phyloP scores from a whole-genome alignment of 1,284 basidiomycete genomes.

The Boletellus deceptivus region DNA sequence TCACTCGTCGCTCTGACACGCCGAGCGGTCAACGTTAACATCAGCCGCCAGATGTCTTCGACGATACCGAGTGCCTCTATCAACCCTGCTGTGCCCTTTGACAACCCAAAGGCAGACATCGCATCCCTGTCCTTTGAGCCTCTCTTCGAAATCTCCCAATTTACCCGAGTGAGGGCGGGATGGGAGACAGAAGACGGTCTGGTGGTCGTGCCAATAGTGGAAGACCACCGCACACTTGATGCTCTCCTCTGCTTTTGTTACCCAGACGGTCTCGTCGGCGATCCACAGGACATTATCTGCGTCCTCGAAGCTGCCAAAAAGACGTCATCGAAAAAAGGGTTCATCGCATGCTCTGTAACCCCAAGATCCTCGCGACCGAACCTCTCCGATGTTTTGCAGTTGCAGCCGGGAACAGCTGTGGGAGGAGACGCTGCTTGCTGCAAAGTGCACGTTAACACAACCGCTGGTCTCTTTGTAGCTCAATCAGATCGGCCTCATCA shows the following conservation, averaged over 20 bases:
- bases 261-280: slow-evolving; percentile 21
- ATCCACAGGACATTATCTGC: slow-evolving; percentile 12
- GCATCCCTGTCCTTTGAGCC: slow-evolving; percentile 41
- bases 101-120: slow-evolving; percentile 17
- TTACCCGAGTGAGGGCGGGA: slow-evolving; percentile 9
- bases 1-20: too few species aligned
- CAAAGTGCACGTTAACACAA: slow-evolving; percentile 14
- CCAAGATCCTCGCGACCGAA: slow-evolving; percentile 15
- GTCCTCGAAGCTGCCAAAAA: slow-evolving; percentile 18
- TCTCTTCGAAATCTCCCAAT: slow-evolving; percentile 44
- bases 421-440: slow-evolving; percentile 14
- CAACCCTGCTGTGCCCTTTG: slow-evolving; percentile 21
- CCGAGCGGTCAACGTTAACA: background rate
- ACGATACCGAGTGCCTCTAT: background rate
- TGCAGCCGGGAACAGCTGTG: slow-evolving; percentile 4
- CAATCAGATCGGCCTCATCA: slow-evolving; percentile 20
- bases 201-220: slow-evolving; percentile 17
- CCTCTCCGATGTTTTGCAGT: slow-evolving; percentile 21
- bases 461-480: slow-evolving; percentile 17
- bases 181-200: slow-evolving; percentile 19
- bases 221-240: slow-evolving; percentile 14
- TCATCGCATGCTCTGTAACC: slow-evolving; percentile 12
- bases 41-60: background rate
- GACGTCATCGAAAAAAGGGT: slow-evolving; percentile 16
- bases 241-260: slow-evolving; percentile 24